These are phyloP conservation scores for Leptodermis oblonga DNA, from an alignment of 257 asterid genomes.

Conservation along the genomic window DNA sequence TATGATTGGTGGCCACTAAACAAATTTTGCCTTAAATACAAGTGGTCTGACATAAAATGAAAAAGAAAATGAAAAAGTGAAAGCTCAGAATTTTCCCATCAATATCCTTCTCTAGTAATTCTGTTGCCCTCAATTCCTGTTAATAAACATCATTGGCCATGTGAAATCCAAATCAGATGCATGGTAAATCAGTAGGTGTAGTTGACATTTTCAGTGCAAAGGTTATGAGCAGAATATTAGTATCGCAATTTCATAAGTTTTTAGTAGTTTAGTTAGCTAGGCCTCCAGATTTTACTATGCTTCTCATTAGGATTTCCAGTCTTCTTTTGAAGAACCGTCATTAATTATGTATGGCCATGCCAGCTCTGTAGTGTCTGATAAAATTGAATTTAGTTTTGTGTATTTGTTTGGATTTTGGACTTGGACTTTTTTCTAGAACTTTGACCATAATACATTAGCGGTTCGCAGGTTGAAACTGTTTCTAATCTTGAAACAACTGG, in stretches of 20 bases:
- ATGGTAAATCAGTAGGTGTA: too few species aligned
- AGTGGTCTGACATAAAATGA: too few species aligned
- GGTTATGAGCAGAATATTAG: neutral
- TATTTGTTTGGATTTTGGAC: neutral
- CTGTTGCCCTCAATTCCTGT: too few species aligned
- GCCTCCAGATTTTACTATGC: too few species aligned
- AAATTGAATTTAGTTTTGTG: neutral
- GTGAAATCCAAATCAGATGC: neutral
- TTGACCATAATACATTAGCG: conserved; percentile 9
- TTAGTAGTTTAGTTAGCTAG: neutral
- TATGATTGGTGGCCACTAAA: neutral
- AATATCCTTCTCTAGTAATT: too few species aligned
- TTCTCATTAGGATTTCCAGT: neutral
- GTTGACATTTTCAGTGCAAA: too few species aligned
- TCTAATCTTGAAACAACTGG: conserved; percentile 43
- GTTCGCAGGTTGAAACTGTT: conserved; percentile 59
- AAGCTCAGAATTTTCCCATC: too few species aligned
- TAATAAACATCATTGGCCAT: too few species aligned
- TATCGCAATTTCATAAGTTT: neutral
- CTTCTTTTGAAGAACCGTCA: too few species aligned
- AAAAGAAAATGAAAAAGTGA: too few species aligned
- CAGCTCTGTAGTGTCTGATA: neutral
- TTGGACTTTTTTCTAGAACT: neutral
- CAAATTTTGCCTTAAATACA: neutral
- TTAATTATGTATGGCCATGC: neutral